Evolutionary conservation across 2,329 filamentous ascomycete species (phyloP), one percentile per base, ranked within the genome.

Genomic region (Monosporascus sp.): DNA sequence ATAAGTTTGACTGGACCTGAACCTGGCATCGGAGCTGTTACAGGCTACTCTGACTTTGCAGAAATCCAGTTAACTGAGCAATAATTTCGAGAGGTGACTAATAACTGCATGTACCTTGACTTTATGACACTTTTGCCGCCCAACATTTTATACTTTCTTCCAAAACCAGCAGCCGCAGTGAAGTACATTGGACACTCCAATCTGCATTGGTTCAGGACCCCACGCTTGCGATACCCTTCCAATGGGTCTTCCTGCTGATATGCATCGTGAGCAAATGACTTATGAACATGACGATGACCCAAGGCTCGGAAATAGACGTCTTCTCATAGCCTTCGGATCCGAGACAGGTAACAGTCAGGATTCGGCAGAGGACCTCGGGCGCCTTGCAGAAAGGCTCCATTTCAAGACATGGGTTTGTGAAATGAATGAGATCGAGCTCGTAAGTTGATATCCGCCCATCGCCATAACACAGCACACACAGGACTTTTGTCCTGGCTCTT

Each of bases 341-440:
- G 94, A 99, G 75, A 97, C 92, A 22, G 94, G 94, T 53, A 97
- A 94, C 66, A 87, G 91, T 51, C 89, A 96, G 71, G 93, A 97
- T 71, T 83, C 93, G 58, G 93, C 94, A 20, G 86, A 91, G 64
- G 91, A 97, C 68, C 75, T 97, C 57, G 89, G 87, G 40, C 79
- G 85, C 41, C 72, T 89, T 59, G 81, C 85, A 37, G 85, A 93
- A 72, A 81, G 93, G 35, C 74, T 97, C 54, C 89, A 85, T 63
- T 97, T 97, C 70, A 72, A 80, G 57, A 89, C 87, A 22, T 79
- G 81, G 50, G 84, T 96, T 24, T 81, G 84, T 53, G 90, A 92
- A 69, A 82, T 97, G 72, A 85, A 97, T 65, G 78, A 79, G 52
- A 78, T 91, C 62, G 83, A 87, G 58, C 76, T 92, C 70, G 90